A percentile compares a stretch with the other conserved stretches of the same genome.
These are phyloP conservation scores for Aureobasidium sp. DNA, from an alignment of 2,329 filamentous ascomycete species.

Conservation along the genomic window DNA sequence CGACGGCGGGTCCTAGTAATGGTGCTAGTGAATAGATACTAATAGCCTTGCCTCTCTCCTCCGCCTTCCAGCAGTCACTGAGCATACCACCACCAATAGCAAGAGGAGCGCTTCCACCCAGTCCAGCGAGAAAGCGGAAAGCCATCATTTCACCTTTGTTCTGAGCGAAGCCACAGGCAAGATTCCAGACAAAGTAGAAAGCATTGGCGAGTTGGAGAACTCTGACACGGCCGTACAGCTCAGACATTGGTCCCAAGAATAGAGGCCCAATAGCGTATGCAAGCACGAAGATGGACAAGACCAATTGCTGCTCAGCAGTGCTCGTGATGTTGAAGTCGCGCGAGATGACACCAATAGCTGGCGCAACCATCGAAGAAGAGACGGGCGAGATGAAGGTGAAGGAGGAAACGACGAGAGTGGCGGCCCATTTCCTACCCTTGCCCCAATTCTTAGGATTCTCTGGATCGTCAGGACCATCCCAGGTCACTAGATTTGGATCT, in stretches of 20 bases:
- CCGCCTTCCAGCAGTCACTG: slow-evolving; percentile 32
- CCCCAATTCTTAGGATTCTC: slow-evolving; percentile 55
- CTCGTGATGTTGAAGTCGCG: slow-evolving; percentile 32
- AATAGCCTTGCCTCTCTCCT: slow-evolving; percentile 36
- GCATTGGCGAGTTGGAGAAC: slow-evolving; percentile 40
- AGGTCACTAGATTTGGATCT: slow-evolving; percentile 44
- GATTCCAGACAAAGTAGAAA: slow-evolving; percentile 43
- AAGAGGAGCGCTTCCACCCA: slow-evolving; percentile 41
- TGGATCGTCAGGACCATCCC: slow-evolving; percentile 51
- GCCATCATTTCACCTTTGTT: slow-evolving; percentile 38
- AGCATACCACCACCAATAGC: slow-evolving; percentile 40
- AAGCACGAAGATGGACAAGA: slow-evolving; percentile 42
- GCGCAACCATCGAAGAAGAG: slow-evolving; percentile 44
- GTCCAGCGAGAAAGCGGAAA: slow-evolving; percentile 42
- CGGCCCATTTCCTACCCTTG: slow-evolving; percentile 48
- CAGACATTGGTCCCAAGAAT: slow-evolving; percentile 40
- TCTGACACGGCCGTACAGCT: slow-evolving; percentile 40
- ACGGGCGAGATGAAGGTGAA: slow-evolving; percentile 45
- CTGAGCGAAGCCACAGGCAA: slow-evolving; percentile 39
- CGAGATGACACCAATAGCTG: slow-evolving; percentile 33
- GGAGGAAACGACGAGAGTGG: slow-evolving; percentile 46
- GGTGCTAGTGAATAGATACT: slow-evolving; percentile 34
- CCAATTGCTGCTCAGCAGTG: slow-evolving; percentile 30
- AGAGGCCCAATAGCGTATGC: slow-evolving; percentile 42
- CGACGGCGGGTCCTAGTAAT: slow-evolving; percentile 31